These are phyloP conservation scores for Limonium bicolor DNA, from an alignment of 148 eudicot genomes.

Conservation along the genomic window DNA sequence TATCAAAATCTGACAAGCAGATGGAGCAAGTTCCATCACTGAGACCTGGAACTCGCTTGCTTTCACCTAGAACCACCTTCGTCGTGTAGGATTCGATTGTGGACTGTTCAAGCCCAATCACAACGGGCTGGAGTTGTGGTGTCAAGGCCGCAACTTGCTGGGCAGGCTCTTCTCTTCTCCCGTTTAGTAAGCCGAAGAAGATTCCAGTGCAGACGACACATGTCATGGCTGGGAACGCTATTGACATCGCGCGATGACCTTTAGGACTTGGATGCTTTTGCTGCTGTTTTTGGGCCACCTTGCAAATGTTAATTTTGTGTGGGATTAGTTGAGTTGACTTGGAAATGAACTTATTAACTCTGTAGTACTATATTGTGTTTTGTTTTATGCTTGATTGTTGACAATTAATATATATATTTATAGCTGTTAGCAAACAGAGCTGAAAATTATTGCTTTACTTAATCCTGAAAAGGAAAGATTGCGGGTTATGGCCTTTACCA, in stretches of 20 bases:
- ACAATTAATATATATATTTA: too few species aligned
- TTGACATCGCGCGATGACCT: slow-evolving; percentile 30
- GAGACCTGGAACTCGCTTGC: slow-evolving; percentile 60
- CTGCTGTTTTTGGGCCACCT: slow-evolving; percentile 5
- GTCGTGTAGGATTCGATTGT: slow-evolving; percentile 71
- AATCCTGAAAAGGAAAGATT: too few species aligned
- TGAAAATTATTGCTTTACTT: too few species aligned
- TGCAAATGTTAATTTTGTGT: too few species aligned
- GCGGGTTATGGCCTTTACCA: too few species aligned
- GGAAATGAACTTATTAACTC: slow-evolving; percentile 2
- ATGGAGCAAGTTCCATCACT: slow-evolving; percentile 56
- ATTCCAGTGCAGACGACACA: slow-evolving; percentile 23
- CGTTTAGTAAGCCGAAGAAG: slow-evolving; percentile 17
- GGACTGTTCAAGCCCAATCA: slow-evolving; percentile 52
- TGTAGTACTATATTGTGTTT: too few species aligned
- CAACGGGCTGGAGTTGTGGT: slow-evolving; percentile 7
- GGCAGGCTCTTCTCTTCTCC: slow-evolving; percentile 5
- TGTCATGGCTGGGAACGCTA: slow-evolving; percentile 37
- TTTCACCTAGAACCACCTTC: slow-evolving; percentile 67
- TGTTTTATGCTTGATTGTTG: too few species aligned
- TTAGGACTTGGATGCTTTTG: slow-evolving; percentile 19
- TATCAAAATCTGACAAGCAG: slow-evolving; percentile 56
- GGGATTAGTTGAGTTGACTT: too few species aligned
- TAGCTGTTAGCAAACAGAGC: too few species aligned
- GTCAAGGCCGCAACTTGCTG: slow-evolving; percentile 13